Base-by-base conservation (phyloP, 2,329 filamentous ascomycete species). In the Pezicula radicicola region DNA sequence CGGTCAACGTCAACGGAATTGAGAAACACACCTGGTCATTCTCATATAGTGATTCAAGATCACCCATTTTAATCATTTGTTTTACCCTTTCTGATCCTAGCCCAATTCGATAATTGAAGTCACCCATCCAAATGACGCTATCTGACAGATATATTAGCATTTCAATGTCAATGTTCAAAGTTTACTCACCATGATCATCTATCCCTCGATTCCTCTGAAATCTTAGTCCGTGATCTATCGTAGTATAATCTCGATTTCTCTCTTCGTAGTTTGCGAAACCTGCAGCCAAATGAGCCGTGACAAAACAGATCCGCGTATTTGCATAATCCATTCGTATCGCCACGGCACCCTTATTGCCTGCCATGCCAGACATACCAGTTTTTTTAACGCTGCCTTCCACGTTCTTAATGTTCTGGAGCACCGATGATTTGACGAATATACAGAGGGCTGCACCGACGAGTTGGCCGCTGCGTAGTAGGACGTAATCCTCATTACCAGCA, bases 91-190 rank as follows among this genome's bases (percentile, higher is more conserved):
- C 91, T 58, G 90, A 84, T 42, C 79, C 80, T 52, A 97, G 77
- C 1, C 92, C 93, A 62, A 99, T 96, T 16, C 94, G 87, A 70
- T 99, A 99, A 67, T 99, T 99, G 75, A 99, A 99, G 69, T 99
- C 94, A 5, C 94, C 94, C 40, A 97, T 80, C 93, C 94, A 99
- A 49, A 97, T 87, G 35, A 97, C 87, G 19, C 89, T 80, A 60
- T 86, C 83, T 63, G 27, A 79, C 42, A 25, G 35, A 39, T 56
- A 36, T 55, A 57, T 67, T 57, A 70, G 60, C 30, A 43, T 6
- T n/a, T 13, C 10, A 18, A 16, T 1, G 4, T 33, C 13, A 6
- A 36, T 33, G 13, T 37, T 9, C 37, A 15, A 21, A 8, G 13
- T 35, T 6, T 15, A 55, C 68, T 56, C 70, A 82, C 86, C 91